Base-by-base conservation (phyloP, 108 stramenopile species). In the Nitzschia sp. region DNA sequence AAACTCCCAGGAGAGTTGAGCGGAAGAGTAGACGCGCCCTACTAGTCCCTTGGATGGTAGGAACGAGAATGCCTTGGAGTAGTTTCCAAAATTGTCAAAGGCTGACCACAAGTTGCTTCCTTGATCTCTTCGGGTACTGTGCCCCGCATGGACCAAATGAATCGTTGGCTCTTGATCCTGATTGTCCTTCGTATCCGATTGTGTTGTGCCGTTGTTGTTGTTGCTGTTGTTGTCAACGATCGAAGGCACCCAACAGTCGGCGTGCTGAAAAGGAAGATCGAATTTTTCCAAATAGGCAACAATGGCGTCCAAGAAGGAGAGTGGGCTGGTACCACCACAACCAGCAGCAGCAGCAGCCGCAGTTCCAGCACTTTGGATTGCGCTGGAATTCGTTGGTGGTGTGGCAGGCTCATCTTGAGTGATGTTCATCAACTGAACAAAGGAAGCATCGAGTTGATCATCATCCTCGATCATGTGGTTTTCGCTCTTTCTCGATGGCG, bases 171-270 rank as follows among this genome's bases (percentile, higher is more conserved):
- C n/a, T n/a, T n/a, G n/a, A 26, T 63, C 50, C 29, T 60, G 1
- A 2, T 53, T 31, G 2, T 23, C 46, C n/a, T 31, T 19, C 8
- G 30, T 61, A 50, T 0, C 52, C 11, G 30, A 48, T n/a, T n/a
- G n/a, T n/a, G n/a, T n/a, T n/a, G n/a, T n/a, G 16, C 38, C 38
- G 68, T 32, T 21, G 52, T 47, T 41, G 53, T 45, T 77, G 38
- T 72, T 83, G 0, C 84, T 81, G 3, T 79, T 84, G 84, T 84
- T 85, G 19, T 83, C 52, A 75, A 85, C 87, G 3, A 68, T 74
- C 60, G 85, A 77, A 30, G 83, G 78, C 26, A 85, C 85, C 1
- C 82, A 78, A 21, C 77, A 47, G 45, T 81, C 55, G 11, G 45
- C 21, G 3, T 66, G 26, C 17, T 76, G 61, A 52, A 88, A 32